A percentile compares a stretch with the other conserved stretches of the same genome.
phyloP scores from a whole-genome alignment of 129 eudicot genomes.

The Kitagawia praeruptora region DNA sequence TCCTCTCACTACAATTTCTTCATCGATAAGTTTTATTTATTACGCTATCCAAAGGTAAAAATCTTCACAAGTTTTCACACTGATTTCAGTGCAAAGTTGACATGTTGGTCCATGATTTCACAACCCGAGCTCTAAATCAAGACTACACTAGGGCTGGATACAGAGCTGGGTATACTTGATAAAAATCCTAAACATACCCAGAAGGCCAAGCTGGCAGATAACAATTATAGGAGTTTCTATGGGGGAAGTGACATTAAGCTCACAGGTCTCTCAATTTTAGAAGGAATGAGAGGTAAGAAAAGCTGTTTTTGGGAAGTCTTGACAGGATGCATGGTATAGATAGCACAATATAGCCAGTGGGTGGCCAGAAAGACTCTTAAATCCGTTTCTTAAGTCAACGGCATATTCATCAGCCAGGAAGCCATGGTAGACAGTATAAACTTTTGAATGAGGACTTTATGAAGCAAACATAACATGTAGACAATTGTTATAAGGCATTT shows the following conservation, averaged over 20 bases:
- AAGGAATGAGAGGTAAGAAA: neutral
- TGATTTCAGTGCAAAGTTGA: neutral
- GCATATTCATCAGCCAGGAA: conserved; percentile 14
- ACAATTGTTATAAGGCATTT: conserved; percentile 4
- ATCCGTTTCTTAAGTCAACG: neutral
- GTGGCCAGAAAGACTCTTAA: neutral
- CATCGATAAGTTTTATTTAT: neutral
- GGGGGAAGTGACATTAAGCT: neutral
- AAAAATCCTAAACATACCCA: neutral
- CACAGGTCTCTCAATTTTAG: neutral
- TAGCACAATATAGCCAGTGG: neutral
- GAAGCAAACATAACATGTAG: conserved; percentile 13
- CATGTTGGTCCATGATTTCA: neutral
- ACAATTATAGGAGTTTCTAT: neutral
- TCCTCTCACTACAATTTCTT: neutral
- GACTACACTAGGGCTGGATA: neutral
- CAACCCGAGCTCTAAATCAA: neutral
- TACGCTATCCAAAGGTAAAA: neutral
- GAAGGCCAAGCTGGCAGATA: neutral
- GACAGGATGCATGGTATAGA: neutral
- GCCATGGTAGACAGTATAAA: conserved; percentile 3
- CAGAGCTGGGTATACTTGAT: neutral
- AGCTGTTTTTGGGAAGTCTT: neutral
- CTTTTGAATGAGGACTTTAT: neutral
- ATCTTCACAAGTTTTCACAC: neutral